Base-by-base conservation (phyloP, 345 rosid species). In the Euclidium syriacum region DNA sequence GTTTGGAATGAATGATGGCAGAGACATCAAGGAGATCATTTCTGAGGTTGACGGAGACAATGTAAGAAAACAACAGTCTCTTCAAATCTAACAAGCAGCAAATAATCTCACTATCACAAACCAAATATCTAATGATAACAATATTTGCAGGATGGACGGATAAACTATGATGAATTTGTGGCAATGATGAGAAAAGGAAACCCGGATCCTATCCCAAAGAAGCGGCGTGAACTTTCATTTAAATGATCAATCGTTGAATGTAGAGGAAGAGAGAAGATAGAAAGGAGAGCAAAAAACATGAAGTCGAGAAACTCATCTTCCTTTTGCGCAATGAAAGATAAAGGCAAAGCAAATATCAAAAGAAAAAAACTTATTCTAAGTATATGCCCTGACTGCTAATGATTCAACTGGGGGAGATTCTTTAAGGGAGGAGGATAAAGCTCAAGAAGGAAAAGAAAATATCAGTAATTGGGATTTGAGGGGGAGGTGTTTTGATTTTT, bases 161-260 rank as follows among this genome's bases (percentile, higher is more conserved):
- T 94, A 66, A 87, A 90, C 78, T 94, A 94, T 15, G 96, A 90
- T 22, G 99, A 94, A 62, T 94, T 94, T 36, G 97, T 85, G 63
- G 95, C 96, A 2, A 94, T 94, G 97, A 94, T 94, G 99, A 81
- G 81, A 73, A 94, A 90, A 85, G 99, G 96, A 64, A 94, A 84
- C 69, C 88, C 85, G 0, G 95, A 87, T 52, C 83, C 82, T 2
- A 77, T 83, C 55, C 89, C 88, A 16, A 94, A 90, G 80, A 94
- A 90, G 78, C 78, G 99, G 59, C 97, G 99, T 11, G 88, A 87
- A 5, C 70, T 75, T 15, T 71, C 80, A 44, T 64, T 78, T 38
- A 73, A 73, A 80, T 40, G 35, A 46, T 12, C 1, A 24, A 34
- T 0, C 10, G 32, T 49, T 26, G 57, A 70, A 26, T n/a, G 42